Conservation (phyloP, 495 filamentous ascomycete genomes). For the Talaromyces adpressus region DNA sequence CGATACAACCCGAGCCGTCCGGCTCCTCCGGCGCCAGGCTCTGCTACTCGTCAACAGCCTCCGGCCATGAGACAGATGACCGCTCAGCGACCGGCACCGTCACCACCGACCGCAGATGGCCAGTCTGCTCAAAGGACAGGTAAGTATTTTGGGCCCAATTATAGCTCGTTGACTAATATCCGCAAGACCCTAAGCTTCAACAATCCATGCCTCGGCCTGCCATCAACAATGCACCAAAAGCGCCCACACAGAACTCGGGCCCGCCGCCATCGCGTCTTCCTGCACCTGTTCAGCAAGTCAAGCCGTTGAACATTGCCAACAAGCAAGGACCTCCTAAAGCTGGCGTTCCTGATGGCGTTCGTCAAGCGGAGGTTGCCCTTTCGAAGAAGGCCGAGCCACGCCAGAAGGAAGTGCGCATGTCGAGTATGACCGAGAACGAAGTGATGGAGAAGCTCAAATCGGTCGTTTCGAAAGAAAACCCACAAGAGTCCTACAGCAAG, state of each 20-base stretch:
- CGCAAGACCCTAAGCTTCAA: constrained; percentile 30
- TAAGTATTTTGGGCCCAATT: constrained; percentile 3
- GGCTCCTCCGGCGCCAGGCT: constrained; percentile 46
- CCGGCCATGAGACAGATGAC: constrained; percentile 38
- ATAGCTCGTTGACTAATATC: neutral
- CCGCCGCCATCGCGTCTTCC: constrained; percentile 48
- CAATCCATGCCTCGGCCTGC: constrained; percentile 37
- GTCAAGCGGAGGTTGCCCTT: constrained; percentile 75
- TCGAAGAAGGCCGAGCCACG: constrained; percentile 67
- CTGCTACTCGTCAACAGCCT: constrained; percentile 35
- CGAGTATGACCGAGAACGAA: constrained; percentile 90
- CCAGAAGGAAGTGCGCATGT: constrained; percentile 91
- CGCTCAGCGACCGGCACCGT: constrained; percentile 51
- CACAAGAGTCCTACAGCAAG: constrained; percentile 88
- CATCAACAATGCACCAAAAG: constrained; percentile 22
- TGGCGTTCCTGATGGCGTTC: constrained; percentile 53
- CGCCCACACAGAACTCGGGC: constrained; percentile 28
- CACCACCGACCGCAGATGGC: constrained; percentile 35
- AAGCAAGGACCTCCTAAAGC: constrained; percentile 55
- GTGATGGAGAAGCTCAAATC: constrained; percentile 92
- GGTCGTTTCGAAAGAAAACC: constrained; percentile 88
- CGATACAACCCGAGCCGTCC: constrained; percentile 79
- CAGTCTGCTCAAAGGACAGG: constrained; percentile 4
- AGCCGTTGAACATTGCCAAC: constrained; percentile 82
- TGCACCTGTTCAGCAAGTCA: constrained; percentile 61